These are phyloP conservation scores for Fraxinus baroniana DNA, from an alignment of 305 asterid genomes.

Conservation along the genomic window DNA sequence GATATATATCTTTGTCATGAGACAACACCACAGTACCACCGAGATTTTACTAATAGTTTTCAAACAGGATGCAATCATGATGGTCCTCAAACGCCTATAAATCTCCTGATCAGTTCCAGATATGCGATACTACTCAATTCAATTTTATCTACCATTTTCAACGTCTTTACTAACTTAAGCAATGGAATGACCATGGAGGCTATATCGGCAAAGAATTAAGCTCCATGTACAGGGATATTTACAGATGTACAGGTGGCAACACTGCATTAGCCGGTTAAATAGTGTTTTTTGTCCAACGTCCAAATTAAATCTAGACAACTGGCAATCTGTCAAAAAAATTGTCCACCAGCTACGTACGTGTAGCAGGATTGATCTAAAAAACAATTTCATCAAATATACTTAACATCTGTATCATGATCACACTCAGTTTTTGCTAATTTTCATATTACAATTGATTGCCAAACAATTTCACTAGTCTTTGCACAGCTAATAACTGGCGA, in stretches of 20 bases:
- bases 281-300: background rate
- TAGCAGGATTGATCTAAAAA: background rate
- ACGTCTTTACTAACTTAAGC: background rate
- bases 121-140: background rate
- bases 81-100: background rate
- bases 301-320: background rate
- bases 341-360: background rate
- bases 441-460: background rate
- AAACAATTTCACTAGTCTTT: background rate
- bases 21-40: background rate
- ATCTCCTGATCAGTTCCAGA: background rate
- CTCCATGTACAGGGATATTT: background rate
- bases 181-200: background rate
- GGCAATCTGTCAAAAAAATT: background rate
- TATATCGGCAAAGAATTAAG: background rate
- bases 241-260: background rate
- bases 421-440: background rate
- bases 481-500: background rate
- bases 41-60: background rate
- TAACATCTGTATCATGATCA: background rate
- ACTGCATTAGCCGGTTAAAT: background rate
- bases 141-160: background rate
- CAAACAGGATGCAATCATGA: background rate
- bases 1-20: background rate
- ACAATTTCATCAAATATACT: background rate